Conservation (phyloP, 768 basidiomycete species). For the Hydnum rufescens region DNA sequence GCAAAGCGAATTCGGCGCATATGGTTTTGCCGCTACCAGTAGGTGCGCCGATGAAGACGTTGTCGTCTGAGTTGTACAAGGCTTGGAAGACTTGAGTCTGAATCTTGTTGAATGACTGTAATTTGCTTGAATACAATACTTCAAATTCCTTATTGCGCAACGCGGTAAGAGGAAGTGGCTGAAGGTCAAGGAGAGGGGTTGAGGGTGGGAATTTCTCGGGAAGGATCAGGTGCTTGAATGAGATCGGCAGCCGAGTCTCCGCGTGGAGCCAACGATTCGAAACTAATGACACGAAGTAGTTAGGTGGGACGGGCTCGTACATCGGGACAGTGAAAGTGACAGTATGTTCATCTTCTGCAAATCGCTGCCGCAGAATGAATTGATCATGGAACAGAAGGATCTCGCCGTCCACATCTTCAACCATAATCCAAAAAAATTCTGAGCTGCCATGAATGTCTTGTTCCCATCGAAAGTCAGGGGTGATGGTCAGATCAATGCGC, state of each 20-base stretch:
- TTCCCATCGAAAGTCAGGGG: constrained; percentile 98
- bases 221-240: constrained; percentile 93
- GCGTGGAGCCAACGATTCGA: constrained; percentile 94
- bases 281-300: constrained; percentile 90
- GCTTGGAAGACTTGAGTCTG: constrained; percentile 99
- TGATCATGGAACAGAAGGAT: constrained; percentile 87
- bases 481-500: constrained; percentile 80
- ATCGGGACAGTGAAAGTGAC: constrained; percentile 91
- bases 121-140: constrained; percentile 56
- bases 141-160: constrained; percentile 90
- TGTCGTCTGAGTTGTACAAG: constrained; percentile 88
- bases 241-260: constrained; percentile 84
- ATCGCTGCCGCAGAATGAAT: constrained; percentile 80
- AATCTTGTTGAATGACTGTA: constrained; percentile 91
- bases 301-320: constrained; percentile 93
- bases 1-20: constrained; percentile 86
- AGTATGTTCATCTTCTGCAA: constrained; percentile 84
- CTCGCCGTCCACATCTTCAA: constrained; percentile 96
- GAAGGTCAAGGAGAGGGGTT: constrained; percentile 83
- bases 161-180: constrained; percentile 72
- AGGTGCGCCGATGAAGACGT: constrained; percentile 90
- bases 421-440: constrained; percentile 82
- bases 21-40: constrained; percentile 96
- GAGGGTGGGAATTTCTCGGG: constrained; percentile 92
- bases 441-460: constrained; percentile 77